Base-by-base conservation (phyloP, 1,284 basidiomycete species). In the Trametes hirsuta region DNA sequence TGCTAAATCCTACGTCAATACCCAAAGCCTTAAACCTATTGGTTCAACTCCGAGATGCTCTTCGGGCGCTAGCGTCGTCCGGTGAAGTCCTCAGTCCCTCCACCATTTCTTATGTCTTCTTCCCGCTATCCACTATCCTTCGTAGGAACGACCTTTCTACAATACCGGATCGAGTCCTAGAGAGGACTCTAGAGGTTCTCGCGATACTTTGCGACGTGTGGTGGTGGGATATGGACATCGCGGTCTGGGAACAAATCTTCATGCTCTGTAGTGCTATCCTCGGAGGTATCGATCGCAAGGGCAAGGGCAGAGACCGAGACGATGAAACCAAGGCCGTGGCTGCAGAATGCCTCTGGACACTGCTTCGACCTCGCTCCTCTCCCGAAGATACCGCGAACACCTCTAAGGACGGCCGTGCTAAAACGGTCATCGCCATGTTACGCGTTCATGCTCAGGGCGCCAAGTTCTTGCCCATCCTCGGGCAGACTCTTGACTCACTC, bases 91-190 rank as follows among this genome's bases (percentile, higher is more conserved):
- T 94, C 36, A 79, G 82, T 1, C 72, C 84, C 0, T 81, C 84
- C n/a, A 79, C 95, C 42, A 84, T 94, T 47, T 88, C 90, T 53
- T 98, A 97, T 74, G 77, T 87, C 36, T 92, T 95, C 75, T 91
- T 94, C 66, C 95, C 95, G 1, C 72, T 97, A 56, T 93, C 93
- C 0, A 85, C 87, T 25, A 84, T 96, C 49, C 81, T 97, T 22
- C 87, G 89, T 52, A 86, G 90, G 35, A 91, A 94, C 69, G 64
- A 79, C 8, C 82, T 87, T 9, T 69, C 80, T 3, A 74, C 80
- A 9, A 87, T 95, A 40, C 91, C 94, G 8, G 91, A 96, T 69
- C 85, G 86, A 65, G 77, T 94, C 24, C 77, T 97, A 53, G 93
- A 95, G 72, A 84, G 84, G 58, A 75, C 94, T 25, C 79, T 97